Evolutionary conservation across 163 green algal species (phyloP).

Genomic region (Scenedesmus sp.): DNA sequence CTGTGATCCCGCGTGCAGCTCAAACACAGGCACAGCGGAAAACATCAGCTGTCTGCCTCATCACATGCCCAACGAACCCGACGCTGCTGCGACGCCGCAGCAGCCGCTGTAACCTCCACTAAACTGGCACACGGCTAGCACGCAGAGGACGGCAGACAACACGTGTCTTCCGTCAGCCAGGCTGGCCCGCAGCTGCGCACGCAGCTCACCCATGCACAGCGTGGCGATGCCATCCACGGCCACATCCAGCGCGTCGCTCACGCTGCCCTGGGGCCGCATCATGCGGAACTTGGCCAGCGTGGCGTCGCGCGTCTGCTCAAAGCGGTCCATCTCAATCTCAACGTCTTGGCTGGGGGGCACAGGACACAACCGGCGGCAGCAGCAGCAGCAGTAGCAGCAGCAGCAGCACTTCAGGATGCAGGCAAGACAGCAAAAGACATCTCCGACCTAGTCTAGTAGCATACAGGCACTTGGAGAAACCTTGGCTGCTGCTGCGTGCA

Average conservation of each 20-base stretch:
- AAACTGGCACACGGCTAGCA: not conserved
- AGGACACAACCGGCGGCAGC: not conserved
- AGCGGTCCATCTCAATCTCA: conserved; percentile 87
- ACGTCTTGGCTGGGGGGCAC: conserved; percentile 87
- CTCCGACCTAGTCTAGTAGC: too few relatives aligned
- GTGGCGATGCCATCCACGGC: conserved; percentile 77
- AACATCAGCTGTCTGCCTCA: too few relatives aligned
- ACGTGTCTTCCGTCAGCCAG: not conserved
- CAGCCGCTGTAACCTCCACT: not conserved
- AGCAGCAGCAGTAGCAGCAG: not conserved
- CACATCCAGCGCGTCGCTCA: conserved; percentile 65
- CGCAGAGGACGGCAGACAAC: not conserved
- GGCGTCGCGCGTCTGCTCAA: conserved; percentile 64
- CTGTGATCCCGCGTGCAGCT: too few relatives aligned
- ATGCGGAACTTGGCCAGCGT: conserved; percentile 68
- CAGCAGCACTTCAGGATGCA: not conserved
- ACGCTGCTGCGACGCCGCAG: too few relatives aligned
- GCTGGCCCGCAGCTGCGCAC: not conserved
- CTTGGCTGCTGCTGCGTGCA: too few relatives aligned
- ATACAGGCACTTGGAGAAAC: too few relatives aligned
- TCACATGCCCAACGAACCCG: too few relatives aligned
- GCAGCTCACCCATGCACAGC: conserved; percentile 66
- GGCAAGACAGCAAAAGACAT: not conserved
- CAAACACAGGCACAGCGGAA: too few relatives aligned
- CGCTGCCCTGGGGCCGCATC: conserved; percentile 60